Base-by-base conservation (phyloP, 441 rosid genomes). In the Mallotus repandus region DNA sequence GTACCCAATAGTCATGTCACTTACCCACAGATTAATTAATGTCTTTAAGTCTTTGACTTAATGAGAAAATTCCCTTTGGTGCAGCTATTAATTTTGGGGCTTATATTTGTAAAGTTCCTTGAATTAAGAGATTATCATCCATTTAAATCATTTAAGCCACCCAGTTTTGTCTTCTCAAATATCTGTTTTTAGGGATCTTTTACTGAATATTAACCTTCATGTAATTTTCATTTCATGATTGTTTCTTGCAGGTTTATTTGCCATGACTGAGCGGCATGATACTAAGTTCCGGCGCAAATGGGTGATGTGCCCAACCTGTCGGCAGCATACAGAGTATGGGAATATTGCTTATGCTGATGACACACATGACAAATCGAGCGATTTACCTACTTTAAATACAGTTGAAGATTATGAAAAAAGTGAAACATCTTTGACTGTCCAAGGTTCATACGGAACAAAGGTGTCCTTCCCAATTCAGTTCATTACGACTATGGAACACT, bases 381-480 rank as follows among this genome's bases (percentile, higher is more conserved):
- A 75, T 75, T 83, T 81, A 59, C 80, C 74, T 4, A 63, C 41
- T 57, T 54, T 38, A 52, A 61, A 72, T 61, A 69, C 84, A 66
- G 80, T 76, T 80, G 85, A 86, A 85, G 91, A 73, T 69, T 81
- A 71, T 78, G 86, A 83, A 63, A 79, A 68, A 67, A 49, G 22
- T 68, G 98, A 90, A 80, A 87, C 82, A 78, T 82, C 92, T 75
- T 74, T 89, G 58, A 68, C 76, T 13, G 97, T 96, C 74, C 89
- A 86, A 80, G 99, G 99, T 71, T 96, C 99, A 75, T 93, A 93
- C 84, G 99, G 99, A 84, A 93, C 98, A 72, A 96, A 96, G 97
- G 99, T 91, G 68, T 67, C 71, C 58, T 78, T 79, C 58, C 68
- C 50, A 52, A 61, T 21, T 58, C 22, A 60, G 16, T 41, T 35